Evolutionary conservation across 176 grass and related monocot species (phyloP).

Genomic region (Eragrostis nindensis): DNA sequence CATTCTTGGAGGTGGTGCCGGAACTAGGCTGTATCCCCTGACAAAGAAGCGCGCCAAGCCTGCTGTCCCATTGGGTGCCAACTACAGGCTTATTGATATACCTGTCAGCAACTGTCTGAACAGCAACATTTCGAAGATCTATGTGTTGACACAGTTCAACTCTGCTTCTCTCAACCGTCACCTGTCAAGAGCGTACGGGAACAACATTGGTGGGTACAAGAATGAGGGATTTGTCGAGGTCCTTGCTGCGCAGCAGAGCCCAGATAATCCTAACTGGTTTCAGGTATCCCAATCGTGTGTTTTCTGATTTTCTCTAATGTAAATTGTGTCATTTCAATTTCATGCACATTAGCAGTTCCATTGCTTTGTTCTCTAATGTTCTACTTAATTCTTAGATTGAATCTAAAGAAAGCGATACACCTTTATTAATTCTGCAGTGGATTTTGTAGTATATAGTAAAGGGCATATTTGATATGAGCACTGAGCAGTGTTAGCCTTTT

Average conservation of each 20-base stretch:
- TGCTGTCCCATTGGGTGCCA: constrained; percentile 90
- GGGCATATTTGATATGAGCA: not conserved
- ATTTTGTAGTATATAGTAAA: not conserved
- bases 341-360: not conserved
- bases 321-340: constrained; percentile 7
- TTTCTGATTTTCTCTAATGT: constrained; percentile 21
- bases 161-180: constrained; percentile 96
- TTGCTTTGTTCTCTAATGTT: not conserved
- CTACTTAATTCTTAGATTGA: not conserved
- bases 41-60: constrained; percentile 99
- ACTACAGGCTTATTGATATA: constrained; percentile 96
- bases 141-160: constrained; percentile 97
- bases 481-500: not conserved
- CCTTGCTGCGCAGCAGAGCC: constrained; percentile 95
- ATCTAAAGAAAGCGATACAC: not conserved
- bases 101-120: constrained; percentile 99
- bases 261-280: constrained; percentile 99
- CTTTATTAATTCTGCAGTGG: not conserved
- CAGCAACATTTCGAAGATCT: constrained; percentile 92
- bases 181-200: constrained; percentile 84
- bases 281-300: constrained; percentile 59
- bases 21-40: constrained; percentile 84
- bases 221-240: constrained; percentile 98
- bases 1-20: constrained; percentile 95
- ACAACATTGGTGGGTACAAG: constrained; percentile 86